These are phyloP conservation scores for Trypanosoma melophagium DNA, from an alignment of 208 protist species.

Conservation along the genomic window DNA sequence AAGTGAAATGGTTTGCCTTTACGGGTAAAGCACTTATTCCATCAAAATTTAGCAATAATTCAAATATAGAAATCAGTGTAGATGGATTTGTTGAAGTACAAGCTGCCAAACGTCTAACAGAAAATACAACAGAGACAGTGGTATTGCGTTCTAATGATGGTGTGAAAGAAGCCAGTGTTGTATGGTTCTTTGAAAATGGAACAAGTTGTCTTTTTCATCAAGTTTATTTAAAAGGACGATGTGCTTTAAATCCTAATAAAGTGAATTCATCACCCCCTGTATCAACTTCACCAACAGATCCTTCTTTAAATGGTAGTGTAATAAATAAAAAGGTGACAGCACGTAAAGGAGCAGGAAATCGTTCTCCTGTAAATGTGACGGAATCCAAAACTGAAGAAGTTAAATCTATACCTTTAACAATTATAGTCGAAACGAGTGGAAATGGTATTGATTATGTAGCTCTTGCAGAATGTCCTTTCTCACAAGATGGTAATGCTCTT, in stretches of 20 bases:
- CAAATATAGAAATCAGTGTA: constrained; percentile 32
- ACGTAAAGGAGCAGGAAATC: background rate
- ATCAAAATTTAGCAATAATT: constrained; percentile 31
- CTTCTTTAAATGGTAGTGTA: background rate
- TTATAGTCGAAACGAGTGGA: constrained; percentile 74
- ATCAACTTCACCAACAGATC: background rate
- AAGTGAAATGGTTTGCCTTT: constrained; percentile 56
- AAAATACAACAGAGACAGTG: constrained; percentile 18
- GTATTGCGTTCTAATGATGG: constrained; percentile 20
- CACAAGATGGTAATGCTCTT: constrained; percentile 27
- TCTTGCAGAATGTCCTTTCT: constrained; percentile 29
- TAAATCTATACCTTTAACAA: constrained; percentile 1
- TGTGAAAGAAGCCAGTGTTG: background rate
- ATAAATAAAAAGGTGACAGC: background rate
- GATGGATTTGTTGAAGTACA: constrained; percentile 48
- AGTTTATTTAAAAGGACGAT: constrained; percentile 17
- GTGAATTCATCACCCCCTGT: too few species aligned
- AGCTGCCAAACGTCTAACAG: constrained; percentile 12
- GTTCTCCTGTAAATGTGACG: background rate
- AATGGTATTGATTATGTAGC: constrained; percentile 74
- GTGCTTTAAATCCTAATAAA: background rate
- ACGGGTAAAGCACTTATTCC: constrained; percentile 20
- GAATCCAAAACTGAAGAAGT: constrained; percentile 5
- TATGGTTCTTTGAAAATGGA: constrained; percentile 20
- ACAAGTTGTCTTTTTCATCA: constrained; percentile 21